Evolutionary conservation across 2,329 filamentous ascomycete genomes (phyloP).

Genomic region (Colletotrichum sp.): DNA sequence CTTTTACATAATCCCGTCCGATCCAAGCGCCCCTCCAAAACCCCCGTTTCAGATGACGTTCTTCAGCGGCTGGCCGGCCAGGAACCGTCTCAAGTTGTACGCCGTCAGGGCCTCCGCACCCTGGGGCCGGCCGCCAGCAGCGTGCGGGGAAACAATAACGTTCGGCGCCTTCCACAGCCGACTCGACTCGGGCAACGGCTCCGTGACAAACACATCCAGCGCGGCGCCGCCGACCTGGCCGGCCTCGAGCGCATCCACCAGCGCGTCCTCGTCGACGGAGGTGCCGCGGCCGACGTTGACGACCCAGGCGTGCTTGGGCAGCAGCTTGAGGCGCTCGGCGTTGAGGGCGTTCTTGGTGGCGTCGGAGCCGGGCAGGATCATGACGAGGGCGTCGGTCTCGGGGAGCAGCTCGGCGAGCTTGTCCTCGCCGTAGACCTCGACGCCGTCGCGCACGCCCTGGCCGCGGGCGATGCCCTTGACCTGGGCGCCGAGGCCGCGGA

Average conservation of each 20-base stretch:
- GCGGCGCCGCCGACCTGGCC: slow-evolving; percentile 52
- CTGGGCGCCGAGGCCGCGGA: slow-evolving; percentile 59
- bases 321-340: slow-evolving; percentile 52
- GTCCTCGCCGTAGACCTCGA: slow-evolving; percentile 62
- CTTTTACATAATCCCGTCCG: neutral
- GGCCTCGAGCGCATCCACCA: slow-evolving; percentile 48
- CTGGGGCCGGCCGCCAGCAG: slow-evolving; percentile 65
- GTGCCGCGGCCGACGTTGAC: slow-evolving; percentile 58
- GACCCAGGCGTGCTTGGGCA: slow-evolving; percentile 64
- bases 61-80: slow-evolving; percentile 63
- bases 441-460: slow-evolving; percentile 61
- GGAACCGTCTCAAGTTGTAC: slow-evolving; percentile 63
- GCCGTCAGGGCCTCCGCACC: slow-evolving; percentile 64
- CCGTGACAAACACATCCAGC: slow-evolving; percentile 53
- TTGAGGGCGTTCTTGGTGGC: slow-evolving; percentile 62
- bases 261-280: slow-evolving; percentile 53
- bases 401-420: slow-evolving; percentile 56
- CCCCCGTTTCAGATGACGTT: slow-evolving; percentile 47
- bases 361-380: slow-evolving; percentile 67
- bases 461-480: slow-evolving; percentile 64
- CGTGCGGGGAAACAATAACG: slow-evolving; percentile 59
- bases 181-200: slow-evolving; percentile 48
- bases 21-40: neutral
- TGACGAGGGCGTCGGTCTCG: slow-evolving; percentile 68
- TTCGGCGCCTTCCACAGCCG: slow-evolving; percentile 58